phyloP scores from a whole-genome alignment of 192 early-diverging fungal genomes.

The Backusella australiensis region DNA sequence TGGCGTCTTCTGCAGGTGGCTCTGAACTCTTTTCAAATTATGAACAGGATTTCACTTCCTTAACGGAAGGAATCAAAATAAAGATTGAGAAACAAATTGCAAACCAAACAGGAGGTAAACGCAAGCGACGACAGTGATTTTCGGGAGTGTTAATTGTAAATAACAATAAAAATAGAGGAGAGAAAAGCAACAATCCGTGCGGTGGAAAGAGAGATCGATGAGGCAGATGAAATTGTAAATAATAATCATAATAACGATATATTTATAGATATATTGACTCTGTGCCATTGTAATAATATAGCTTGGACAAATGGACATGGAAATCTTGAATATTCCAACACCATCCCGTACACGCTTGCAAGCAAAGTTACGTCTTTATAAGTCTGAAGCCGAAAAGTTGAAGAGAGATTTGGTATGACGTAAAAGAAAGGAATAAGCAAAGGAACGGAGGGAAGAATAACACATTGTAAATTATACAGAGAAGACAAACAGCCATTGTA shows the following conservation, averaged over 20 bases:
- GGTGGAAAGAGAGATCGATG: slow-evolving; percentile 81
- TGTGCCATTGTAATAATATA: slow-evolving; percentile 25
- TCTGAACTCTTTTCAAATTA: slow-evolving; percentile 86
- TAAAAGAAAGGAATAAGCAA: neutral
- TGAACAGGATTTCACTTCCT: slow-evolving; percentile 75
- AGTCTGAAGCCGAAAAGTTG: slow-evolving; percentile 76
- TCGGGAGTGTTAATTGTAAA: neutral
- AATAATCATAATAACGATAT: neutral
- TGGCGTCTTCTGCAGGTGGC: slow-evolving; percentile 45
- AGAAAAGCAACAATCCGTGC: slow-evolving; percentile 74
- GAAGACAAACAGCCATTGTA: slow-evolving; percentile 41
- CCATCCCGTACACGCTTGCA: slow-evolving; percentile 63
- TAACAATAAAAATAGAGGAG: slow-evolving; percentile 49
- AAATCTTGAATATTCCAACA: slow-evolving; percentile 72
- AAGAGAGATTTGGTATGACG: slow-evolving; percentile 70
- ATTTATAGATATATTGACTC: neutral
- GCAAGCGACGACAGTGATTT: neutral
- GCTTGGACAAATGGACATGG: slow-evolving; percentile 93
- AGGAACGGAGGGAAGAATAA: neutral
- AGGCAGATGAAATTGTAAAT: slow-evolving; percentile 86
- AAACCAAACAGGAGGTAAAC: slow-evolving; percentile 56
- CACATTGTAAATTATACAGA: slow-evolving; percentile 28
- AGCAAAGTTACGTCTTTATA: slow-evolving; percentile 67
- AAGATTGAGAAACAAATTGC: slow-evolving; percentile 61
- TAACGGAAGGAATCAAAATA: slow-evolving; percentile 54